phyloP scores from a whole-genome alignment of 1,284 basidiomycete genomes.

The Tilletia indica region DNA sequence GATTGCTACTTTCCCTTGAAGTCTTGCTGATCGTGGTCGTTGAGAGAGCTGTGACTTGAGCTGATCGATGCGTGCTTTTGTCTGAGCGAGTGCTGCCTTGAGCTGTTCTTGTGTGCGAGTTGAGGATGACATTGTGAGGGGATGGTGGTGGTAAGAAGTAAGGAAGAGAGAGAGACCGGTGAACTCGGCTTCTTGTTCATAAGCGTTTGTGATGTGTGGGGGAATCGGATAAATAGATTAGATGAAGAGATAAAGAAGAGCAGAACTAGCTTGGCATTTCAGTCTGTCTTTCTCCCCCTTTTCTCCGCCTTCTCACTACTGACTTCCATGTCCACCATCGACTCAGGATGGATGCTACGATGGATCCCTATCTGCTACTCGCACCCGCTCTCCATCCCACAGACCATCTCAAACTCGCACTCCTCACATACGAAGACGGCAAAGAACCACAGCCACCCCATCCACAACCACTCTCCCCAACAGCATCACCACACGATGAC shows the following conservation, averaged over 20 bases:
- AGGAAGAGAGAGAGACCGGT: background rate
- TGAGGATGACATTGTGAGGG: background rate
- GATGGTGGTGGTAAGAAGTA: background rate
- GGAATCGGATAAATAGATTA: too few species aligned
- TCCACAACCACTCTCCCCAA: background rate
- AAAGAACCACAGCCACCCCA: background rate
- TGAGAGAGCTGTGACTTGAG: slow-evolving; percentile 70
- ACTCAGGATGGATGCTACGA: background rate
- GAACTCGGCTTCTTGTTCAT: background rate
- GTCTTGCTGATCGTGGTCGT: slow-evolving; percentile 63
- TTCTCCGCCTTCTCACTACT: too few species aligned
- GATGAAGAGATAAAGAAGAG: too few species aligned
- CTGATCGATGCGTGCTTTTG: slow-evolving; percentile 61
- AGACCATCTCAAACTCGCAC: slow-evolving; percentile 36
- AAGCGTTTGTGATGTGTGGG: too few species aligned
- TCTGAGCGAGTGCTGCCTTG: background rate
- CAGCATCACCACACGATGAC: slow-evolving; percentile 1
- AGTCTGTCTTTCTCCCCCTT: too few species aligned
- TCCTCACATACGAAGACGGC: slow-evolving; percentile 27
- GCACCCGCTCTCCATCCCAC: slow-evolving; percentile 31
- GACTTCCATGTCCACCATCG: too few species aligned
- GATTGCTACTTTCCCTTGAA: slow-evolving; percentile 81
- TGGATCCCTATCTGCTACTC: slow-evolving; percentile 34
- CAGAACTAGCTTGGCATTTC: too few species aligned
- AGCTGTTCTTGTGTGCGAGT: background rate